phyloP scores from a whole-genome alignment of 139 green algal species.

The Deuterostichococcus epilithicus region DNA sequence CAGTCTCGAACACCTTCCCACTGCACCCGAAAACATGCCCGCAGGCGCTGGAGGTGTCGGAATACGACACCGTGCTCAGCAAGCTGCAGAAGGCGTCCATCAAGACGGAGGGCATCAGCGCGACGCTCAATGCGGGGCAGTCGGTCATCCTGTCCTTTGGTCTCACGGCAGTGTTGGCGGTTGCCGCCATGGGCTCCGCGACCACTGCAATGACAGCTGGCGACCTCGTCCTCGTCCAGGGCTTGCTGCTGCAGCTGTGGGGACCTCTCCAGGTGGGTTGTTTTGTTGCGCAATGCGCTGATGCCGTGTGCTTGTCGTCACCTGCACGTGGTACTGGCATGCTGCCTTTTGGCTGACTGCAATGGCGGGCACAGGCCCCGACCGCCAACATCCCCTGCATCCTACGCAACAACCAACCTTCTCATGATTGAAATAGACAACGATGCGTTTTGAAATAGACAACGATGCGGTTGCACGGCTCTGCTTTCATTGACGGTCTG shows the following conservation, averaged over 20 bases:
- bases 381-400: no score
- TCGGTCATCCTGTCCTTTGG: constrained; percentile 71
- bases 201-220: constrained; percentile 39
- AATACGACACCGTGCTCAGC: constrained; percentile 62
- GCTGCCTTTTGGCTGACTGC: neutral
- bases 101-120: constrained; percentile 63
- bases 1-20: no score
- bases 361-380: no score
- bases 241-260: constrained; percentile 93
- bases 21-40: no score
- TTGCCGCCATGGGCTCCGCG: constrained; percentile 26
- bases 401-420: no score
- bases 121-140: constrained; percentile 91
- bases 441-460: no score
- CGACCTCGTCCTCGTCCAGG: constrained; percentile 83
- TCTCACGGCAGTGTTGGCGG: constrained; percentile 59
- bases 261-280: constrained; percentile 55
- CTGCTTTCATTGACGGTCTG: no score
- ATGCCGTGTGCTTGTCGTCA: neutral
- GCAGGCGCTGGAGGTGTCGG: constrained; percentile 40
- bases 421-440: no score
- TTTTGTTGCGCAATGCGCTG: no score
- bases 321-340: neutral
- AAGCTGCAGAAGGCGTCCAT: constrained; percentile 46
- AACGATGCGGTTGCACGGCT: no score